Percentiles rank a stretch among this genome's conserved stretches.
Evolutionary conservation across 495 filamentous ascomycete species (phyloP).

Genomic region (Xylaria flabelliformis): DNA sequence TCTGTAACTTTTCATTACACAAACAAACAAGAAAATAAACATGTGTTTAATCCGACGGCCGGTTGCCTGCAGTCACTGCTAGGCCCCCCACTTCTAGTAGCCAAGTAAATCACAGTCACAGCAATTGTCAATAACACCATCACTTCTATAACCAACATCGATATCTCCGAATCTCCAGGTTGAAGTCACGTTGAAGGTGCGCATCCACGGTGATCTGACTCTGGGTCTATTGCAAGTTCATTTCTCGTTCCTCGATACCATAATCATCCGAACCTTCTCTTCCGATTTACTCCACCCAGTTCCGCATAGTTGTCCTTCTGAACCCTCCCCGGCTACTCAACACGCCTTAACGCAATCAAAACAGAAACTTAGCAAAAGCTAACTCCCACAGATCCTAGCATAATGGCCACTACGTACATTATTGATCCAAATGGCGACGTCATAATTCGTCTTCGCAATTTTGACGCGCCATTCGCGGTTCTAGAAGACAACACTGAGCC

Average conservation of each 20-base stretch:
- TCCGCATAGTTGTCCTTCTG: constrained; percentile 15
- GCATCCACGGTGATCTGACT: constrained; percentile 90
- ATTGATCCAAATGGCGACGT: not conserved
- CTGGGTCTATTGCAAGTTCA: constrained; percentile 76
- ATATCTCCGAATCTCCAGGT: constrained; percentile 76
- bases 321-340: constrained; percentile 1
- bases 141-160: no score
- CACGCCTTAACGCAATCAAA: no score
- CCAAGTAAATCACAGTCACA: no score
- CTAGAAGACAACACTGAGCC: not conserved
- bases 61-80: no score
- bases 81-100: no score
- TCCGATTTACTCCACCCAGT: not conserved
- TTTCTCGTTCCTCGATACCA: not conserved
- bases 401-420: not conserved
- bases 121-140: no score
- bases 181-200: constrained; percentile 87
- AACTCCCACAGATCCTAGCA: no score
- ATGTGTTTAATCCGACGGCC: no score
- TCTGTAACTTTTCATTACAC: no score
- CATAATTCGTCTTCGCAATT: not conserved
- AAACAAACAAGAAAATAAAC: no score
- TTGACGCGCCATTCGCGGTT: not conserved
- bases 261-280: not conserved
- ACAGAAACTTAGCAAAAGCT: no score